These are phyloP conservation scores for Aureobasidium sp. DNA, from an alignment of 2,329 filamentous ascomycete genomes.

Conservation along the genomic window DNA sequence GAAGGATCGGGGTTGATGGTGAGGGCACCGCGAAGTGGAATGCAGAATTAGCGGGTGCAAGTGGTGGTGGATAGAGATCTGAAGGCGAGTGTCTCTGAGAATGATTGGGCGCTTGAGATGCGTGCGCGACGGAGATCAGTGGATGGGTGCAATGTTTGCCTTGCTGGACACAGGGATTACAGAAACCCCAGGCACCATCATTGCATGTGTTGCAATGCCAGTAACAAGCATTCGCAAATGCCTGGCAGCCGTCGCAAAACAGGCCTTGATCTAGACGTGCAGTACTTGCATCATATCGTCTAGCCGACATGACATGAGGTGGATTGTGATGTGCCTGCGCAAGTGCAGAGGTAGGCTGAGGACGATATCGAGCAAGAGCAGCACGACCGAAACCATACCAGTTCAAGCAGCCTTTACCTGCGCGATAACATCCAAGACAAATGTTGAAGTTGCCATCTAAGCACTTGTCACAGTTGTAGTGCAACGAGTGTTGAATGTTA, in stretches of 20 bases:
- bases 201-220: slow-evolving; percentile 88
- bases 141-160: slow-evolving; percentile 75
- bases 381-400: slow-evolving; percentile 83
- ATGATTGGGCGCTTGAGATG: slow-evolving; percentile 1
- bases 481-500: slow-evolving; percentile 76
- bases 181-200: slow-evolving; percentile 91
- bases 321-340: slow-evolving; percentile 37
- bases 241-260: slow-evolving; percentile 72
- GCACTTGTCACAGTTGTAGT: slow-evolving; percentile 75
- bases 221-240: slow-evolving; percentile 73
- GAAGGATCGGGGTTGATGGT: slow-evolving; percentile 21
- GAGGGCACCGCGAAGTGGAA: slow-evolving; percentile 16
- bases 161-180: slow-evolving; percentile 77
- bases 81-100: not conserved
- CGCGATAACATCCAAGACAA: slow-evolving; percentile 73
- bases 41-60: slow-evolving; percentile 18
- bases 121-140: slow-evolving; percentile 57
- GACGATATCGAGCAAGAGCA: slow-evolving; percentile 47
- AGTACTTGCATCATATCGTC: slow-evolving; percentile 35
- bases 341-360: slow-evolving; percentile 34
- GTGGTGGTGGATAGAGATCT: slow-evolving; percentile 4
- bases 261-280: slow-evolving; percentile 67
- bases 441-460: slow-evolving; percentile 66
- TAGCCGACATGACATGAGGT: slow-evolving; percentile 48
- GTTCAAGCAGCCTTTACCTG: slow-evolving; percentile 68